Conservation (phyloP, 1,284 basidiomycete genomes). For the Moesziomyces globuligerus region DNA sequence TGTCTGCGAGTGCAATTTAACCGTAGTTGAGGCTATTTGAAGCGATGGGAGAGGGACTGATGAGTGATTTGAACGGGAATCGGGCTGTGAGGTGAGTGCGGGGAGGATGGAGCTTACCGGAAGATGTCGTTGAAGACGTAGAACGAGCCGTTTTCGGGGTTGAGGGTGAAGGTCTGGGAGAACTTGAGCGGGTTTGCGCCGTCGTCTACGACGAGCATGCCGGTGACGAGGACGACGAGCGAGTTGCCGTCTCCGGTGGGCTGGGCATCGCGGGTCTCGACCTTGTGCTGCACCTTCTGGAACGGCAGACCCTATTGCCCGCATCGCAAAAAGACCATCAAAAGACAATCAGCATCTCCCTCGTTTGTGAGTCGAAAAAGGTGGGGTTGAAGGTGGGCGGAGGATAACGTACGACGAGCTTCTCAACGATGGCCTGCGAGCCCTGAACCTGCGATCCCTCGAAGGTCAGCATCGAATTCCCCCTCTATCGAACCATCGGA, state of each 20-base stretch:
- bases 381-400: not conserved
- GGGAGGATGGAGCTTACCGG: constrained; percentile 29
- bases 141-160: constrained; percentile 80
- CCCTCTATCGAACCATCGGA: constrained; percentile 75
- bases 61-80: too few relatives aligned
- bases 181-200: constrained; percentile 32
- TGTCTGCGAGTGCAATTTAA: constrained; percentile 14
- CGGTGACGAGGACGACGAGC: constrained; percentile 88
- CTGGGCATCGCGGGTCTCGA: constrained; percentile 87
- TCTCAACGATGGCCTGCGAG: constrained; percentile 75
- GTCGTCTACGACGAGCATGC: constrained; percentile 72
- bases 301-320: constrained; percentile 82
- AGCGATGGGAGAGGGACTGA: not conserved
- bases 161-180: constrained; percentile 79
- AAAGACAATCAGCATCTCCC: not conserved
- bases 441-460: constrained; percentile 79
- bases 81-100: too few relatives aligned
- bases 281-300: constrained; percentile 80
- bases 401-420: constrained; percentile 76
- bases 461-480: constrained; percentile 87
- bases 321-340: too few relatives aligned
- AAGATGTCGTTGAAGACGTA: constrained; percentile 76
- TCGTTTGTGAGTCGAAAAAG: not conserved
- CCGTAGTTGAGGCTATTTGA: constrained; percentile 58
- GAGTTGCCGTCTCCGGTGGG: constrained; percentile 78